Evolutionary conservation across 371 early-diverging fungal genomes (phyloP).

Genomic region (Nematocida ironsii): DNA sequence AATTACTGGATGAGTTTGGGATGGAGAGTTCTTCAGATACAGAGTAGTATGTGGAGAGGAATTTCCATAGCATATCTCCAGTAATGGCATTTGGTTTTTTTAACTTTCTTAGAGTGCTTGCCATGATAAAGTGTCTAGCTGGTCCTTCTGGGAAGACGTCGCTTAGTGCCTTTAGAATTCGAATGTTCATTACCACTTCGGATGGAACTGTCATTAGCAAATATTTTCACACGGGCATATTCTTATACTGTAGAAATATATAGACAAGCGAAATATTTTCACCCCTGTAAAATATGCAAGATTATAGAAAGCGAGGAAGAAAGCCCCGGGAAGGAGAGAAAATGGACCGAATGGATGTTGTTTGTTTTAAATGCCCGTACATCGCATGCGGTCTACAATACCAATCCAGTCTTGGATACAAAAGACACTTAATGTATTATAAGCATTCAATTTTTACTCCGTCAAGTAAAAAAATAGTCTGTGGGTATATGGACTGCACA

Average conservation of each 20-base stretch:
- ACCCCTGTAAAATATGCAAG: conserved; percentile 48
- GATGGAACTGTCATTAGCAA: conserved; percentile 60
- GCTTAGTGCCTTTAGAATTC: conserved; percentile 68
- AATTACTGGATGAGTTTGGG: conserved; percentile 27
- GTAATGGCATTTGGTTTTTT: conserved; percentile 70
- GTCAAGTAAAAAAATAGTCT: conserved; percentile 47
- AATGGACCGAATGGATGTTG: conserved; percentile 24
- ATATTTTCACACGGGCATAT: conserved; percentile 22
- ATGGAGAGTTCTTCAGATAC: conserved; percentile 22
- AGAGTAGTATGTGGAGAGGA: conserved; percentile 54
- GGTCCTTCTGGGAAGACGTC: conserved; percentile 61
- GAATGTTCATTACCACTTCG: conserved; percentile 66
- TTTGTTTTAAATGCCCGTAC: conserved; percentile 58
- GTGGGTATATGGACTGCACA: conserved; percentile 42
- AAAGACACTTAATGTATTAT: conserved; percentile 59
- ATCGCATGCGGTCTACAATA: conserved; percentile 47
- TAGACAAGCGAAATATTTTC: conserved; percentile 11
- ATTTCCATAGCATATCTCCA: conserved; percentile 65
- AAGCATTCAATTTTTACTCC: conserved; percentile 56
- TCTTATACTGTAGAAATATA: background rate
- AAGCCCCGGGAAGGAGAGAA: conserved; percentile 53
- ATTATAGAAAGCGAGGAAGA: conserved; percentile 47
- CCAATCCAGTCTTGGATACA: conserved; percentile 57
- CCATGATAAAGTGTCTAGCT: conserved; percentile 64
- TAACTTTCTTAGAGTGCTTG: conserved; percentile 61